A percentile compares a stretch with the other conserved stretches of the same genome.
phyloP scores from a whole-genome alignment of 2,329 filamentous ascomycete genomes.

The Aspergillus tubingensis region DNA sequence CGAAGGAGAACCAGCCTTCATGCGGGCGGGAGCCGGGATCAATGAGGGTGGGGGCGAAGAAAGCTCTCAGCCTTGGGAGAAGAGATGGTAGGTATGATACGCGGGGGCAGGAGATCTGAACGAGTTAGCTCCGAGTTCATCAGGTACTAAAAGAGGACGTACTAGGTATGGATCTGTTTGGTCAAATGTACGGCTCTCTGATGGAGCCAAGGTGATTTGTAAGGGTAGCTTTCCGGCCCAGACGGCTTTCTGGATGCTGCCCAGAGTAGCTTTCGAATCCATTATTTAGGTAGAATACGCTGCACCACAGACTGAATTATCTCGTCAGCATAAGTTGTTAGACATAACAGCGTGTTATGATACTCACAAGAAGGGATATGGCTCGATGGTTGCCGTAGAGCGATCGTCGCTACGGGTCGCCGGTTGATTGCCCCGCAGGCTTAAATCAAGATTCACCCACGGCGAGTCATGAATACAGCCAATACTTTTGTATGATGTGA shows the following conservation, averaged over 20 bases:
- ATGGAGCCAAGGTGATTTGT: conserved; percentile 59
- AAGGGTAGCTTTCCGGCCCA: conserved; percentile 63
- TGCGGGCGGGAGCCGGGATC: conserved; percentile 54
- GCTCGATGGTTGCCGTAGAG: neutral
- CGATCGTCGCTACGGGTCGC: neutral
- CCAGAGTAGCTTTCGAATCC: conserved; percentile 31
- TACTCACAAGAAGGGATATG: neutral
- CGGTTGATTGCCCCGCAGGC: neutral
- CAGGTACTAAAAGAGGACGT: conserved; percentile 18
- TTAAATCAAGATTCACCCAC: neutral
- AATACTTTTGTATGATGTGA: too few species aligned
- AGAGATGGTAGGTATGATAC: conserved; percentile 70
- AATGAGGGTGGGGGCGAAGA: conserved; percentile 63
- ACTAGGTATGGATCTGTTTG: conserved; percentile 63
- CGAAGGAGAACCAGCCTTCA: conserved; percentile 66
- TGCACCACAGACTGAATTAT: neutral
- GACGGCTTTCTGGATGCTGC: conserved; percentile 48
- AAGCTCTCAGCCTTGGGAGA: conserved; percentile 62
- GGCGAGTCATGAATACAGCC: neutral
- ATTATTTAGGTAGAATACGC: conserved; percentile 14
- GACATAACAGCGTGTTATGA: neutral
- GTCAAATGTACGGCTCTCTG: conserved; percentile 63
- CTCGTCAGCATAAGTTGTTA: too few species aligned
- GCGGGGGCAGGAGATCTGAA: conserved; percentile 62
- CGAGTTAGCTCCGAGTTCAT: neutral